Evolutionary conservation across 1,284 basidiomycete genomes (phyloP), one percentile per base, ranked within the genome.

Genomic region (Acaromyces ingoldii): DNA sequence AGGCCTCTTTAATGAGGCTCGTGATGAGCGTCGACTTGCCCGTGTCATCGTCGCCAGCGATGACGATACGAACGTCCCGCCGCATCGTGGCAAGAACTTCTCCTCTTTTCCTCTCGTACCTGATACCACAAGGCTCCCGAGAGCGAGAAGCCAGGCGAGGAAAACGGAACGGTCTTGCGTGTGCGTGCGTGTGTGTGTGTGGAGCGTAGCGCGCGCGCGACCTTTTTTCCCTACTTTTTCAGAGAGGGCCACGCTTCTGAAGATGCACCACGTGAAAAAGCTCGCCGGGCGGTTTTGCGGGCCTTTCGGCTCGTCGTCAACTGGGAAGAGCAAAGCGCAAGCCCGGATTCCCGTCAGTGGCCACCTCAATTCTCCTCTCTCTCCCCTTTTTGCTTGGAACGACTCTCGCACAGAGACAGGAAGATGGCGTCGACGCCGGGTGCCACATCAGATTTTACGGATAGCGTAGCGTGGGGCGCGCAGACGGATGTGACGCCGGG

Each of bases 51-150:
- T 96, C 92, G 61, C 91, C 91, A 57, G 93, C 89, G 70, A 96
- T 82, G 61, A 93, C 84, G 74, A 95, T 91, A 65, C 91, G 84
- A 48, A 91, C 87, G 82, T 91, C 89, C 76, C 87, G 84, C 74
- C 86, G 81, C 87, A 89, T 90, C 24, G 24, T 38, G 17, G n/a
- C n/a, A n/a, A n/a, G n/a, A n/a, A n/a, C n/a, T n/a, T n/a, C n/a
- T n/a, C n/a, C n/a, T n/a, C n/a, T n/a, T n/a, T n/a, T n/a, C n/a
- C n/a, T n/a, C n/a, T n/a, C n/a, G n/a, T n/a, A n/a, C n/a, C n/a
- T n/a, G n/a, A n/a, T n/a, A n/a, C n/a, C n/a, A n/a, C n/a, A n/a
- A n/a, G n/a, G n/a, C n/a, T n/a, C n/a, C n/a, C n/a, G n/a, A n/a
- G n/a, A n/a, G n/a, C n/a, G n/a, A n/a, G n/a, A n/a, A n/a, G n/a